Evolutionary conservation across 2,329 filamentous ascomycete species (phyloP), one percentile per base, ranked within the genome.

Genomic region (Fusarium luffae): DNA sequence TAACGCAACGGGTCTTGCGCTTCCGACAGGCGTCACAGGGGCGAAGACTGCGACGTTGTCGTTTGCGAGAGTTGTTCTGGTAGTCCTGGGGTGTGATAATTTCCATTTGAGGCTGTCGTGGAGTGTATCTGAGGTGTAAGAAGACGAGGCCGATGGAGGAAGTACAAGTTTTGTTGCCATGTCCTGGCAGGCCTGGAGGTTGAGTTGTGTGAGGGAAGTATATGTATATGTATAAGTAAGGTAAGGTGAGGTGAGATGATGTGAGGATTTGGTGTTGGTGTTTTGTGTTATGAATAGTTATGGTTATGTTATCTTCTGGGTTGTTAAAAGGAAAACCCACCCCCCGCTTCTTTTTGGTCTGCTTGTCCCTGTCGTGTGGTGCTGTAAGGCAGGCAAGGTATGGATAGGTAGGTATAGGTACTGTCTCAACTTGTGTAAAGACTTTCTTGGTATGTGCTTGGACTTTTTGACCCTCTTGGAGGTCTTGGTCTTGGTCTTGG

Each of bases 21-120:
- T 75, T 77, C 34, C 77, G 76, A 43, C 77, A 79, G 49, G 77
- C 74, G 40, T 78, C 77, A 64, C 77, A 79, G 30, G 77, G 77
- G 23, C 77, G 70, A 13, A 70, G 65, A 43, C 71, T 76, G 47
- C 76, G 75, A 21, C 74, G 72, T 55, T 72, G 76, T 11, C 76
- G 74, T 67, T 77, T 77, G 49, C 71, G 71, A 47, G 72, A 60
- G 57, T 70, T 73, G 56, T 72, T 71, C 62, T 77, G 73, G 59
- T 77, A 78, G 59, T 78, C 75, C 63, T 74, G 72, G 43, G 76
- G 75, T 46, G 76, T 78, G 60, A 77, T 72, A 56, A 78, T 75
- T 63, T 78, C 76, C 77, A 76, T 77, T 71, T 63, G 63, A 32
- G 57, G 69, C 42, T 42, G 44, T 69, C 51, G 61, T 50, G 50